Conservation (phyloP, 371 early-diverging fungal genomes). For the Mortierella sp. region DNA sequence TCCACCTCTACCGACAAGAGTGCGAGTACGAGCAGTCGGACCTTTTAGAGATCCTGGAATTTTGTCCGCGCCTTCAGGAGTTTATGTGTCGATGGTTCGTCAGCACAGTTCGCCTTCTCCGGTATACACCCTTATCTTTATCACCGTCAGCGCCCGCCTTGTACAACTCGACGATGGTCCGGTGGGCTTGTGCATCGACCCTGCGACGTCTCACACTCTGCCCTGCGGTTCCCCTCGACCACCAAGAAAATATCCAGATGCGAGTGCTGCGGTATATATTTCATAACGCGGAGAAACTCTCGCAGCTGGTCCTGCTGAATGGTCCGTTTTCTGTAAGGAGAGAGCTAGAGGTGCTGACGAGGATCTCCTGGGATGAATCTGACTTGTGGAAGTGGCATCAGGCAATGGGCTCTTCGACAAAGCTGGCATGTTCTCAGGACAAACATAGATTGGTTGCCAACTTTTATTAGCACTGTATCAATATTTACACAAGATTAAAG, state of each 20-base stretch:
- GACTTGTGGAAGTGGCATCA: not conserved
- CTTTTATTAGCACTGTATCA: too few species aligned
- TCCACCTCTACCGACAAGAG: not conserved
- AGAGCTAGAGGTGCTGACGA: not conserved
- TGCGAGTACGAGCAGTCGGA: not conserved
- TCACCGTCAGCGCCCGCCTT: not conserved
- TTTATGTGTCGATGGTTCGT: not conserved
- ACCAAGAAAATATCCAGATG: not conserved
- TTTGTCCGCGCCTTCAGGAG: not conserved
- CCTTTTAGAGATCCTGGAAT: not conserved
- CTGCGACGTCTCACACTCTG: not conserved
- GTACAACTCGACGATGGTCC: not conserved
- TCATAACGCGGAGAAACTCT: not conserved
- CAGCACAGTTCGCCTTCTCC: not conserved
- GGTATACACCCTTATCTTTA: too few species aligned
- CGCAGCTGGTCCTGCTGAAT: not conserved
- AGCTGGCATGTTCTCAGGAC: not conserved
- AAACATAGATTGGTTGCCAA: not conserved
- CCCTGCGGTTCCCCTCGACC: not conserved
- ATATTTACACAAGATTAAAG: too few species aligned
- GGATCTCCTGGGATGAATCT: not conserved
- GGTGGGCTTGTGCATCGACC: not conserved
- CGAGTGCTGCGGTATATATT: not conserved
- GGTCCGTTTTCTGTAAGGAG: not conserved
- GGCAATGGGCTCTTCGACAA: not conserved